phyloP scores from a whole-genome alignment of 73 alveolate species.

The Stentor coeruleus region DNA sequence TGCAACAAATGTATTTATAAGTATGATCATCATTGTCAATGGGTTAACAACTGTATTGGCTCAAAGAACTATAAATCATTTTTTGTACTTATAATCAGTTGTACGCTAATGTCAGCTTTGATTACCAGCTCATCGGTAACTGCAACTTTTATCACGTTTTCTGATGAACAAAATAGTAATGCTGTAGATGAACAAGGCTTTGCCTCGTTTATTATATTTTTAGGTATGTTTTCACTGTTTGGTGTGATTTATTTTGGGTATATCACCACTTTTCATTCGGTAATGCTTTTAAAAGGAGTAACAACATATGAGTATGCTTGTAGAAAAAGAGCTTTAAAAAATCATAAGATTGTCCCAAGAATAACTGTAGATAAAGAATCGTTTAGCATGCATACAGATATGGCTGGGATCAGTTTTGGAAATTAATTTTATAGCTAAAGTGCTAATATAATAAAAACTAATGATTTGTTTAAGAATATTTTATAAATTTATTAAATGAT shows the following conservation, averaged over 20 bases:
- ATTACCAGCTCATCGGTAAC: not conserved
- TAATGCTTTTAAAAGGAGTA: not conserved
- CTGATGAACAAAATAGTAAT: not conserved
- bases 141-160: not conserved
- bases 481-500: too few species aligned
- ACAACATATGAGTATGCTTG: not conserved
- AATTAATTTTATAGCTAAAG: too few species aligned
- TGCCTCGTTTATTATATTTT: not conserved
- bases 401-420: not conserved
- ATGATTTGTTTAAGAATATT: too few species aligned
- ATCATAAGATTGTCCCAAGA: not conserved
- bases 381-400: not conserved
- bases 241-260: not conserved
- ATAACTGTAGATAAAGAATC: not conserved
- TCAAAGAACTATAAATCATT: slow-evolving; percentile 30
- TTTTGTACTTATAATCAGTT: not conserved
- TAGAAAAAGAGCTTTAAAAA: not conserved
- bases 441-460: too few species aligned
- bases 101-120: not conserved
- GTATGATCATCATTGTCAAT: slow-evolving; percentile 68
- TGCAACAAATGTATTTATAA: slow-evolving; percentile 61
- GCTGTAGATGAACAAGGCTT: not conserved
- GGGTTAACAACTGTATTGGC: slow-evolving; percentile 69
- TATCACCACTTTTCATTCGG: not conserved
- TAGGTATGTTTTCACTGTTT: not conserved